Evolutionary conservation across 2,329 filamentous ascomycete species (phyloP).

Genomic region (Alternaria ventricosa): DNA sequence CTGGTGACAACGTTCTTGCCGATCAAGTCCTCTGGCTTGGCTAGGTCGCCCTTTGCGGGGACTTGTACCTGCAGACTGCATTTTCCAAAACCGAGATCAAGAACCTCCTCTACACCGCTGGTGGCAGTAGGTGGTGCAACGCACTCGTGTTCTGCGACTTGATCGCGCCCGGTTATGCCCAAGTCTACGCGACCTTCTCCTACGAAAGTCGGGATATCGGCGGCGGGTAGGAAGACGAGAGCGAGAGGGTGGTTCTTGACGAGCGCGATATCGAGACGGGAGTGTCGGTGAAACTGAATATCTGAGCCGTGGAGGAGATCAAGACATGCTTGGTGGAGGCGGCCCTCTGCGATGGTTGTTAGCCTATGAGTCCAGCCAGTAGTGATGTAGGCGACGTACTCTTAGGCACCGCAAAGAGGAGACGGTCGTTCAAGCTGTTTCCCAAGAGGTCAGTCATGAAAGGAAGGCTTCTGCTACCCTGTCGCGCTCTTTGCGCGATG

Average conservation of each 20-base stretch:
- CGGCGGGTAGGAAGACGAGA: conserved; percentile 94
- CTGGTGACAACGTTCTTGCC: conserved; percentile 95
- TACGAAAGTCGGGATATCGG: conserved; percentile 97
- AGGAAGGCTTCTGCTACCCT: conserved; percentile 44
- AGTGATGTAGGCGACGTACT: conserved; percentile 65
- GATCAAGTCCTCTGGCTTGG: conserved; percentile 75
- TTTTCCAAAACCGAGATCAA: conserved; percentile 87
- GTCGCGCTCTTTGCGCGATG: conserved; percentile 32
- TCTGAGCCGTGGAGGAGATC: conserved; percentile 93
- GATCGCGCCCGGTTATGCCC: conserved; percentile 92
- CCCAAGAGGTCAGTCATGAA: conserved; percentile 49
- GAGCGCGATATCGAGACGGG: conserved; percentile 93
- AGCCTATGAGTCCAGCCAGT: conserved; percentile 1
- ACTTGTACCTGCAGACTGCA: conserved; percentile 98
- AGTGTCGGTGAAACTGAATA: conserved; percentile 95
- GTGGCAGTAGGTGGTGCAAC: conserved; percentile 54
- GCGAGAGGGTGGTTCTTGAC: conserved; percentile 97
- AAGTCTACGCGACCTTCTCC: conserved; percentile 92
- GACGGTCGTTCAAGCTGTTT: conserved; percentile 84
- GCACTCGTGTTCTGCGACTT: conserved; percentile 88
- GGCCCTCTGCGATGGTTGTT: conserved; percentile 71
- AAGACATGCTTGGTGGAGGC: conserved; percentile 84
- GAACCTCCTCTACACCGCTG: conserved; percentile 76
- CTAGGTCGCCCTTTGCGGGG: conserved; percentile 79
- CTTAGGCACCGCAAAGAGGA: conserved; percentile 98